These are phyloP conservation scores for Schoenoplectus tabernaemontani DNA, from an alignment of 202 grass and related monocot species.

Conservation along the genomic window DNA sequence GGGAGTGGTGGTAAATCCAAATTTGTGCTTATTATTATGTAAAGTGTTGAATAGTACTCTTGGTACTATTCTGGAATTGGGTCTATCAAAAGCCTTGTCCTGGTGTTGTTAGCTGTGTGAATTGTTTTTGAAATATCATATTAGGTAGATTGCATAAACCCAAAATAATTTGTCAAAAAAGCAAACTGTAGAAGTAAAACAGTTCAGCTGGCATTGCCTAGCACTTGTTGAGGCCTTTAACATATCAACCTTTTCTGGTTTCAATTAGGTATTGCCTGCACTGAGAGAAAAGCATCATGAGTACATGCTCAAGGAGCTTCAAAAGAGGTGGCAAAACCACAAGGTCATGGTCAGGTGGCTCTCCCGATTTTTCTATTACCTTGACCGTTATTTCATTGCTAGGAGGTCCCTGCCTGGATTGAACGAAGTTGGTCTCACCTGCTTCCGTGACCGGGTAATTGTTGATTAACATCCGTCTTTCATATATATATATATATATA, in stretches of 20 bases:
- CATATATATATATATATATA: neutral
- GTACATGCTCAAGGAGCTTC: conserved; percentile 86
- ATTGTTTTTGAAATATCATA: neutral
- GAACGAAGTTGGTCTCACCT: conserved; percentile 81
- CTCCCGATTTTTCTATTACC: conserved; percentile 92
- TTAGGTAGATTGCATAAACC: neutral
- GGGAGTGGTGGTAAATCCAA: neutral
- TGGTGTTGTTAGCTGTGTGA: neutral
- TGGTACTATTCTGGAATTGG: neutral
- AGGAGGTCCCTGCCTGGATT: conserved; percentile 73
- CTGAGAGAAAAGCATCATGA: conserved; percentile 94
- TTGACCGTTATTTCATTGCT: conserved; percentile 97
- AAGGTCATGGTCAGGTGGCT: conserved; percentile 99
- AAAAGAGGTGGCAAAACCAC: conserved; percentile 84
- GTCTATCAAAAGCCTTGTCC: neutral
- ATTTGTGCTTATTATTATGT: neutral
- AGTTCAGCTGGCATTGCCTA: neutral
- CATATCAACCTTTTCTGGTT: neutral
- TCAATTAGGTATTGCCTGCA: conserved; percentile 72
- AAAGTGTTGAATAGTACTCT: neutral
- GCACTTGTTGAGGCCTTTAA: neutral
- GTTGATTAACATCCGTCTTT: neutral
- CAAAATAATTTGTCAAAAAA: neutral
- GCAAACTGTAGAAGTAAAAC: neutral
- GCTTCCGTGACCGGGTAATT: conserved; percentile 82